phyloP scores from a whole-genome alignment of 179 eudicot species.

The Silene noctiflora region DNA sequence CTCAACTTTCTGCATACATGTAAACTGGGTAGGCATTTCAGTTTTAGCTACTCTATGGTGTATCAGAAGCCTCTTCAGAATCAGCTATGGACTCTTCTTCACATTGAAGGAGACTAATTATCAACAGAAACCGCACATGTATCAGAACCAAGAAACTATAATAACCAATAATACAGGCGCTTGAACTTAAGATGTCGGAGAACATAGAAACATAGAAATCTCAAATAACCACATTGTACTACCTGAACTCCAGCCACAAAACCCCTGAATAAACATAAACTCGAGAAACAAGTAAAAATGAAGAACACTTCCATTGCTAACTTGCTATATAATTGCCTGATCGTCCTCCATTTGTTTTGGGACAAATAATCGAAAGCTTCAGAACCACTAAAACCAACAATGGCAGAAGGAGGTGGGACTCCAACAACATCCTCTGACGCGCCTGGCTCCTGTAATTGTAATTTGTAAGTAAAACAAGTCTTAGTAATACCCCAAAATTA shows the following conservation, averaged over 20 bases:
- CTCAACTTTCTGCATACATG: slow-evolving; percentile 71
- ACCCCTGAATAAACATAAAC: slow-evolving; percentile 78
- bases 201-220: background rate
- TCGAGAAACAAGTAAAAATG: slow-evolving; percentile 88
- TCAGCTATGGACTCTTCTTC: slow-evolving; percentile 57
- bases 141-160: background rate
- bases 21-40: slow-evolving; percentile 53
- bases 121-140: slow-evolving; percentile 5
- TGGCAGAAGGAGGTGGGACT: slow-evolving; percentile 82
- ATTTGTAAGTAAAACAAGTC: background rate
- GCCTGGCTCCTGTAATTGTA: slow-evolving; percentile 56
- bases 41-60: slow-evolving; percentile 56
- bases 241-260: slow-evolving; percentile 65
- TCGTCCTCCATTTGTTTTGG: slow-evolving; percentile 61
- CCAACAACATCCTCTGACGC: slow-evolving; percentile 79
- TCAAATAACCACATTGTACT: slow-evolving; percentile 3
- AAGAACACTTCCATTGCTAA: slow-evolving; percentile 89
- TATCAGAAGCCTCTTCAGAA: slow-evolving; percentile 42
- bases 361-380: slow-evolving; percentile 54
- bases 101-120: slow-evolving; percentile 76
- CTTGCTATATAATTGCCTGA: slow-evolving; percentile 87
- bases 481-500: background rate
- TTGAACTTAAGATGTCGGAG: background rate
- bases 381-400: slow-evolving; percentile 68
- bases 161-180: background rate